A percentile compares a stretch with the other conserved stretches of the same genome.
Evolutionary conservation across 2,329 filamentous ascomycete species (phyloP).

Genomic region (Elsinoe batatas): DNA sequence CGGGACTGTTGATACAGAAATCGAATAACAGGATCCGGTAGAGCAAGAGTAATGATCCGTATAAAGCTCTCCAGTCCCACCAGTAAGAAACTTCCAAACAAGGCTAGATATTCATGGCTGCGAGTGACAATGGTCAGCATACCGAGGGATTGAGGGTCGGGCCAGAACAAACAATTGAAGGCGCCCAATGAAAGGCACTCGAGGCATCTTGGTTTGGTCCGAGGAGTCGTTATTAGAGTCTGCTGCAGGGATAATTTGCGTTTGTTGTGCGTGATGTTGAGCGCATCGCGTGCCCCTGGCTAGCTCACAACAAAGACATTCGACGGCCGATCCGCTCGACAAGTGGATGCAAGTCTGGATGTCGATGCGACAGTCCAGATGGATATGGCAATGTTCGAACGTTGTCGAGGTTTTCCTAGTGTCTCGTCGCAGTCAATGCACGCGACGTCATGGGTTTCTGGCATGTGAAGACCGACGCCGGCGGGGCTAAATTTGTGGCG

Average conservation of each 20-base stretch:
- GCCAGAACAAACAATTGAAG: slow-evolving; percentile 31
- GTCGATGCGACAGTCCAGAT: too few species aligned
- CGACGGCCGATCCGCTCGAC: too few species aligned
- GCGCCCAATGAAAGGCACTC: slow-evolving; percentile 54
- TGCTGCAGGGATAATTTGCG: slow-evolving; percentile 5
- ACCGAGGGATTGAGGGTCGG: slow-evolving; percentile 9
- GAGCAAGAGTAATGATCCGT: slow-evolving; percentile 73
- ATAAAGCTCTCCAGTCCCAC: slow-evolving; percentile 75
- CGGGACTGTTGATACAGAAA: slow-evolving; percentile 78
- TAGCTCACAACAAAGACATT: background rate
- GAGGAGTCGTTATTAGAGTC: background rate
- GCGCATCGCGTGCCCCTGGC: slow-evolving; percentile 2
- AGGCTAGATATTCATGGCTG: slow-evolving; percentile 77
- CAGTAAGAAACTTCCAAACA: slow-evolving; percentile 73
- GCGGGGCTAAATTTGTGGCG: background rate
- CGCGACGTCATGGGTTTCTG: slow-evolving; percentile 5
- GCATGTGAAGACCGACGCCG: slow-evolving; percentile 5
- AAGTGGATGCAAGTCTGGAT: too few species aligned
- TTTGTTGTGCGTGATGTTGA: slow-evolving; percentile 15
- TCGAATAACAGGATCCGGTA: slow-evolving; percentile 71
- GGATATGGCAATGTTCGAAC: background rate
- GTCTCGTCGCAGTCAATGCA: background rate
- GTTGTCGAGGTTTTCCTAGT: background rate
- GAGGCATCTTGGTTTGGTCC: slow-evolving; percentile 36
- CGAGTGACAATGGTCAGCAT: background rate